phyloP scores from a whole-genome alignment of 169 alveolate species.

The Neospora caninum region DNA sequence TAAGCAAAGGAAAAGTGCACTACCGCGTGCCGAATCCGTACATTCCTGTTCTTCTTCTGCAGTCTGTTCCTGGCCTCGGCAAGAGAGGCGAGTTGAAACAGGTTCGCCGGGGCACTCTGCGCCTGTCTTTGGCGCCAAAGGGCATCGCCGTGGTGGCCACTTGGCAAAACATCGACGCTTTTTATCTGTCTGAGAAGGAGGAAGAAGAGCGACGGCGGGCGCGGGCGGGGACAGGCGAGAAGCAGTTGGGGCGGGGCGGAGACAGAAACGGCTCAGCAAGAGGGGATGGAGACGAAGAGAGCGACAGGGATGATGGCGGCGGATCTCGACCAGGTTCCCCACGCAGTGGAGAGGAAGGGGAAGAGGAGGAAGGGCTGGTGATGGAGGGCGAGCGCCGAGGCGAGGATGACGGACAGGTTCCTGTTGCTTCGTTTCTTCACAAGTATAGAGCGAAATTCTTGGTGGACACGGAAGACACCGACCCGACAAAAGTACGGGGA shows the following conservation, averaged over 20 bases:
- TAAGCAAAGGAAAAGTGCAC: constrained; percentile 28
- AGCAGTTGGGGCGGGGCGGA: background rate
- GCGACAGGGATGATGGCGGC: background rate
- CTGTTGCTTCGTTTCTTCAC: background rate
- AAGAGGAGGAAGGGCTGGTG: background rate
- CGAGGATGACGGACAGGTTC: background rate
- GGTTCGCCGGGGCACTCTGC: constrained; percentile 32
- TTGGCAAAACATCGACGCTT: constrained; percentile 46
- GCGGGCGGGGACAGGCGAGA: background rate
- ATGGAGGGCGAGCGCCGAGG: background rate
- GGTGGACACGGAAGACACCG: background rate
- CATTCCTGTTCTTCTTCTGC: background rate
- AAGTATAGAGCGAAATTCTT: background rate
- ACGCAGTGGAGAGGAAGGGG: background rate
- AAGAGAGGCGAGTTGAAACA: constrained; percentile 25
- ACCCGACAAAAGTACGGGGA: background rate
- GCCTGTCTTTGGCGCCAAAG: background rate
- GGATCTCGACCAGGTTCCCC: background rate
- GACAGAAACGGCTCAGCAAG: background rate
- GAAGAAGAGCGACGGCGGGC: background rate
- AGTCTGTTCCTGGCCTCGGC: constrained; percentile 39
- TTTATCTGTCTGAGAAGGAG: background rate
- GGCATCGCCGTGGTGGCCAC: constrained; percentile 37
- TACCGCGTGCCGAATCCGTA: constrained; percentile 47
- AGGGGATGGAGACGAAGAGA: background rate